Base-by-base conservation (phyloP, 1,284 basidiomycete species). In the Papiliotrema terrestris region DNA sequence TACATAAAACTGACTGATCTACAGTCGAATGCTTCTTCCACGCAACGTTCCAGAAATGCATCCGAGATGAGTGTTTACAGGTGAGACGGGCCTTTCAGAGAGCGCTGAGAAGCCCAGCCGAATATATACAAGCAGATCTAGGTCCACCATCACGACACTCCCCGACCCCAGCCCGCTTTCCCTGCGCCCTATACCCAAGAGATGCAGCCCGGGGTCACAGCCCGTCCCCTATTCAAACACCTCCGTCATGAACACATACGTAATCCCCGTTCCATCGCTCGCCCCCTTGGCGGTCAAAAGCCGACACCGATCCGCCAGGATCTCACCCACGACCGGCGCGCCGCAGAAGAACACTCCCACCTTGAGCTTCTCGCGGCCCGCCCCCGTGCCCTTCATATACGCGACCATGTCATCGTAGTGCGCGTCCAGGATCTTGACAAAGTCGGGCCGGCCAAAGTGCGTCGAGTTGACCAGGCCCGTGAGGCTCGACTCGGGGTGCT, bases 341-440 rank as follows among this genome's bases (percentile, higher is more conserved):
- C 67, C 67, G 41, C 67, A 68, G 41, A 59, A 66, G 60, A 68
- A 68, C 5, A 66, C 67, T 8, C 67, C 67, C 35, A 68, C 65
- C 52, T 62, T 65, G 47, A 68, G 57, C 37, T 59, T 56, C 25
- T 66, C 66, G 20, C 39, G 47, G 9, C 52, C 43, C 3, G 51
- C 59, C 15, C 54, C 56, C 4, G 56, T 52, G 14, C 32, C 3
- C 15, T 22, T 1, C 49, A 42, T 41, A 23, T 53, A 67, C 15
- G 48, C 48, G 39, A 59, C 52, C 66, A 68, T 63, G 41, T 68
- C 66, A 17, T 62, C 62, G 45, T 68, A 68, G 48, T 68, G 64
- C 47, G 42, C 51, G 45, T 68, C 64, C 26, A 68, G 53, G 49
- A 68, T 65, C 43, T 51, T 55, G 36, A 61, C 58, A 51, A 68